Percentiles rank a stretch among this genome's conserved stretches.
phyloP scores from a whole-genome alignment of 108 stramenopile genomes.

The Nannochloropsis gaditana region DNA sequence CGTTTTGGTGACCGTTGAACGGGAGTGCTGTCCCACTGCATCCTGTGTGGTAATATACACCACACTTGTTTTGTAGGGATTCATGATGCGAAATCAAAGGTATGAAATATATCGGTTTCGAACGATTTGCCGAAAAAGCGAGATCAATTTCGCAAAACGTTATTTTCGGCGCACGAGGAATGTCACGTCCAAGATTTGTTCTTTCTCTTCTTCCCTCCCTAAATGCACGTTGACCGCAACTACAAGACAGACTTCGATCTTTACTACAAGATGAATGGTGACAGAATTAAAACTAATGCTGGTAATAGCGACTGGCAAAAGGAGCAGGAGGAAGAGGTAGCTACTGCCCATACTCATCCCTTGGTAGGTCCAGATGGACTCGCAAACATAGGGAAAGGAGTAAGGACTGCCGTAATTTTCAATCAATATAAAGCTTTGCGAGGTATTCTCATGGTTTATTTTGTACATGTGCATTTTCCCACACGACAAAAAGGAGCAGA shows the following conservation, averaged over 20 bases:
- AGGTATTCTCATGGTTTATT: too few species aligned
- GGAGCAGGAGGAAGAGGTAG: not conserved
- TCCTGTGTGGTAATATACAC: too few species aligned
- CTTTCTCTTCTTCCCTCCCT: not conserved
- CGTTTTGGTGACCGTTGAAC: too few species aligned
- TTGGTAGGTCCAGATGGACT: constrained; percentile 15
- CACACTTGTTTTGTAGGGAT: too few species aligned
- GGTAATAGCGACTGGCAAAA: not conserved
- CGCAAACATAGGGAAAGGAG: not conserved
- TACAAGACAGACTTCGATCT: too few species aligned
- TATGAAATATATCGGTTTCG: too few species aligned
- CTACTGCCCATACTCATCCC: not conserved
- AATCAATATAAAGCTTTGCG: not conserved
- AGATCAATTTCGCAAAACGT: too few species aligned
- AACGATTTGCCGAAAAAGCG: too few species aligned
- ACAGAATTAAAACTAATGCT: not conserved
- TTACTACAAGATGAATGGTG: not conserved
- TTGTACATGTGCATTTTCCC: not conserved
- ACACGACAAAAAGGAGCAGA: not conserved
- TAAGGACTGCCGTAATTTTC: not conserved
- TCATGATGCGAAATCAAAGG: too few species aligned
- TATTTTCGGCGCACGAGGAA: not conserved
- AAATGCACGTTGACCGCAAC: not conserved
- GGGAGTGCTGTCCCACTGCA: too few species aligned
- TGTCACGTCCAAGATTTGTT: not conserved